These are phyloP conservation scores for Venturia carpophila DNA, from an alignment of 2,329 filamentous ascomycete genomes.

Conservation along the genomic window DNA sequence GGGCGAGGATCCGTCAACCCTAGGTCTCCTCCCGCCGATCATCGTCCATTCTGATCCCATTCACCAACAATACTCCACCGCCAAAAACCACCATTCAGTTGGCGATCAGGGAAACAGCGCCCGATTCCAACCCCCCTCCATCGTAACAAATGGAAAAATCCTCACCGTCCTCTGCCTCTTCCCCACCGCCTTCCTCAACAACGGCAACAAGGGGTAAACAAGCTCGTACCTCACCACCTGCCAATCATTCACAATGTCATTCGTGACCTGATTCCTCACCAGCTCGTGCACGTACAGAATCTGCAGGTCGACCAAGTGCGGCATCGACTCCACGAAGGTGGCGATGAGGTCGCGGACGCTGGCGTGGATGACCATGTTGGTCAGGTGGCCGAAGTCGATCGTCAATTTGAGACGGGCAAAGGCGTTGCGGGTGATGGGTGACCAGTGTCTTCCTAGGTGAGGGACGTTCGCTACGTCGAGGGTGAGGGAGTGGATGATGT, in stretches of 20 bases:
- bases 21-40: too few relatives aligned
- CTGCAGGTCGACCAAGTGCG: constrained; percentile 1
- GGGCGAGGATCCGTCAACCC: too few relatives aligned
- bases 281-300: neutral
- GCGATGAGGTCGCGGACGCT: neutral
- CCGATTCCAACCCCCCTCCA: neutral
- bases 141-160: constrained; percentile 3
- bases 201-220: neutral
- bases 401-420: neutral
- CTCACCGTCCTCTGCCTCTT: neutral
- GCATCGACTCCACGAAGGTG: neutral
- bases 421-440: neutral
- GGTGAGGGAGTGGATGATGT: constrained; percentile 6
- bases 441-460: neutral
- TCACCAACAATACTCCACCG: too few relatives aligned
- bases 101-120: neutral
- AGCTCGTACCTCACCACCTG: neutral
- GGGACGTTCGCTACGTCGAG: neutral
- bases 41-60: too few relatives aligned
- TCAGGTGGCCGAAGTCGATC: neutral
- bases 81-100: too few relatives aligned
- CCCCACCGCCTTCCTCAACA: neutral
- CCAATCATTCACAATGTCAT: neutral
- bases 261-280: neutral
- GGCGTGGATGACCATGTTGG: neutral